Evolutionary conservation across 371 early-diverging fungal genomes (phyloP).

Genomic region (Capillidium rhysosporum): DNA sequence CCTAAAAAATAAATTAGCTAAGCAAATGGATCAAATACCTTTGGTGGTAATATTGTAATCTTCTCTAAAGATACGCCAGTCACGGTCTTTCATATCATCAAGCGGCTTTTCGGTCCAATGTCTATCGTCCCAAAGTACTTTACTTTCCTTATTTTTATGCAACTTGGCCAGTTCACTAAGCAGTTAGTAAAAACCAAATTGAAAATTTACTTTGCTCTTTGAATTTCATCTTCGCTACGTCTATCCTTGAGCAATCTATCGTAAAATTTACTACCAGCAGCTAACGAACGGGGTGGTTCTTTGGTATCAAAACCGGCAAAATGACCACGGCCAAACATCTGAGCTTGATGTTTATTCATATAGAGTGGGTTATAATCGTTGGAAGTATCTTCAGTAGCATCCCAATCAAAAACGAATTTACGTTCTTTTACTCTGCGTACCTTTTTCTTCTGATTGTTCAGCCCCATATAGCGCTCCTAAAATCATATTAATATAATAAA

Average conservation of each 20-base stretch:
- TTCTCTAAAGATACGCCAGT: constrained; percentile 97
- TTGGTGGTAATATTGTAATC: constrained; percentile 90
- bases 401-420: constrained; percentile 96
- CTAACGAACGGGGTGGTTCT: constrained; percentile 17
- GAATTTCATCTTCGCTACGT: constrained; percentile 38
- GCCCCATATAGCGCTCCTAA: constrained; percentile 73
- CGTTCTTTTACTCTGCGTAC: constrained; percentile 70
- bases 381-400: constrained; percentile 85
- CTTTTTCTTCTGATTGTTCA: constrained; percentile 43
- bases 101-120: constrained; percentile 92
- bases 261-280: constrained; percentile 26
- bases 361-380: constrained; percentile 79
- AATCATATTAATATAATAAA: not conserved
- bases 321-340: constrained; percentile 82
- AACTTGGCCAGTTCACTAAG: not conserved
- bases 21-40: constrained; percentile 19
- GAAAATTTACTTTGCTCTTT: constrained; percentile 27
- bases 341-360: constrained; percentile 50
- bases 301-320: constrained; percentile 77
- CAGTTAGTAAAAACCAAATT: not conserved
- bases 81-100: constrained; percentile 82
- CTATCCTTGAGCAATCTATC: constrained; percentile 40
- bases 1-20: constrained; percentile 13
- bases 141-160: not conserved
- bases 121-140: constrained; percentile 48